Evolutionary conservation across 2,329 filamentous ascomycete genomes (phyloP), one percentile per base, ranked within the genome.

Genomic region (Penicillium sp.): DNA sequence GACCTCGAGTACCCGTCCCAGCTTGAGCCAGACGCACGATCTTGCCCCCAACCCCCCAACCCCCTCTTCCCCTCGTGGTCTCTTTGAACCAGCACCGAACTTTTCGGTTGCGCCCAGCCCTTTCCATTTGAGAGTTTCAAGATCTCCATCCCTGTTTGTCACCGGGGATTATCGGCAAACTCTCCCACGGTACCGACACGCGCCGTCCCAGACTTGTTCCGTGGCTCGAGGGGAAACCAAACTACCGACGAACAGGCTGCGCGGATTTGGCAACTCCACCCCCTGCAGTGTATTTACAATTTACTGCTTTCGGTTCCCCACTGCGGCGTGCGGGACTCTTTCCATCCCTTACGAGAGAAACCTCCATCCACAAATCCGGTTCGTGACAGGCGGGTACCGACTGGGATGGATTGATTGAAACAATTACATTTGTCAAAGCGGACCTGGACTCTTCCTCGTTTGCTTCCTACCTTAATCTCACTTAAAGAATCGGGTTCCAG

Each of bases 391-490:
- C 31, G 57, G 45, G 49, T 55, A 53, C 43, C 52, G 48, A 55
- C 48, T 70, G 70, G 68, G 51, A 73, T 73, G 71, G 70, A 64
- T 63, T 70, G 60, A 70, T 63, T 54, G 63, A 63, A 53, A 57
- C 22, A 41, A 41, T 48, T 19, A 29, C 31, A 46, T 45, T 41
- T 29, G 39, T 55, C 33, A 45, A 56, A 59, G 59, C 53, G 53
- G 46, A 63, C 49, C 48, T 55, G 52, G 56, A 53, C 49, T 48
- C 54, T 24, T 55, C 56, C 54, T 59, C 56, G 52, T 60, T 60
- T 53, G 45, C 50, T 44, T 58, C 44, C 16, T 26, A 26, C 26
- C 26, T 39, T 19, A 39, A 19, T 39, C n/a, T 55, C 47, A 44
- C 48, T 53, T 48, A 55, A 52, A 59, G 37, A 62, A 58, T 44